Evolutionary conservation across 1,284 basidiomycete genomes (phyloP).

Genomic region (Rhodotorula sp.): DNA sequence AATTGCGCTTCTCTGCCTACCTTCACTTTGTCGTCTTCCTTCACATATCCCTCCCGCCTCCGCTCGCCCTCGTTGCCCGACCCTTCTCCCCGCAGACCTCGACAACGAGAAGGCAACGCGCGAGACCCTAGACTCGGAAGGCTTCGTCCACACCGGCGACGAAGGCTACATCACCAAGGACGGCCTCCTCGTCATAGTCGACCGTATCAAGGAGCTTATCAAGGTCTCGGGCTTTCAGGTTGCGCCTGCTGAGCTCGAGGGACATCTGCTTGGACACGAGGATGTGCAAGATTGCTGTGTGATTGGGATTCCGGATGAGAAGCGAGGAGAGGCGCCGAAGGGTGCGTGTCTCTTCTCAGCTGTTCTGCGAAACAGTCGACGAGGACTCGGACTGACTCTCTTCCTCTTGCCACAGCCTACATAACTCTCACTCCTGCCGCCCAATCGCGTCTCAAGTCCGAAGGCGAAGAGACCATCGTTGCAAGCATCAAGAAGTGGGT

Average conservation of each 20-base stretch:
- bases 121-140: constrained; percentile 43
- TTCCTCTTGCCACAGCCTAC: constrained; percentile 55
- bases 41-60: not conserved
- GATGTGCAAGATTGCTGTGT: constrained; percentile 72
- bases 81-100: constrained; percentile 29
- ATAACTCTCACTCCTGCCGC: constrained; percentile 29
- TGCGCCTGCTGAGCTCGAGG: constrained; percentile 67
- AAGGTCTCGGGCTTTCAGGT: constrained; percentile 36
- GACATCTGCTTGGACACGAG: constrained; percentile 67
- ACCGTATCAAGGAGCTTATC: constrained; percentile 41
- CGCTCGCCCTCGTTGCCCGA: not conserved
- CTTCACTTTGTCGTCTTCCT: not conserved
- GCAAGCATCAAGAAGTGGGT: constrained; percentile 58
- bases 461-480: constrained; percentile 15
- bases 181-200: constrained; percentile 33
- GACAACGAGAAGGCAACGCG: constrained; percentile 45
- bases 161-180: constrained; percentile 34
- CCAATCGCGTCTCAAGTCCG: not conserved
- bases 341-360: constrained; percentile 49
- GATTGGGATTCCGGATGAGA: constrained; percentile 71
- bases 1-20: too few species aligned
- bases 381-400: constrained; percentile 53
- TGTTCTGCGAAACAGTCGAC: too few species aligned
- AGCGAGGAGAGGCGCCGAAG: constrained; percentile 69
- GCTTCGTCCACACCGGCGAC: constrained; percentile 45